phyloP scores from a whole-genome alignment of 352 stramenopile genomes.

The Pythium vanterpoolii region DNA sequence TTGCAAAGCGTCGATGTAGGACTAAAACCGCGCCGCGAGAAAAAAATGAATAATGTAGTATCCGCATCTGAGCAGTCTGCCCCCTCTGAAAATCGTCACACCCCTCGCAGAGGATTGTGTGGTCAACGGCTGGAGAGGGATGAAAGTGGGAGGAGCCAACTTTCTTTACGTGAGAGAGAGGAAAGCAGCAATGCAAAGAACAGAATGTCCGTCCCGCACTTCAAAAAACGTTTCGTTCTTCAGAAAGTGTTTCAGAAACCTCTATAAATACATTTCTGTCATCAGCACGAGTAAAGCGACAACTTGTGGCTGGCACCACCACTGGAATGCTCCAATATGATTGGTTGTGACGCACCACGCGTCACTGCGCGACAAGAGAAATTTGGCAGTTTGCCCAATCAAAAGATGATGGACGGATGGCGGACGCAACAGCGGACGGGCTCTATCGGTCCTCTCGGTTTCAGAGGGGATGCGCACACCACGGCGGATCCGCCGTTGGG shows the following conservation, averaged over 20 bases:
- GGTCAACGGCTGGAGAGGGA: neutral
- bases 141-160: neutral
- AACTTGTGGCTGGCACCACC: neutral
- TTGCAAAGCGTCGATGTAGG: no score
- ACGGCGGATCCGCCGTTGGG: slow-evolving; percentile 16
- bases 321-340: slow-evolving; percentile 8
- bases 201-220: slow-evolving; percentile 4
- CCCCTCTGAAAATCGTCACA: neutral
- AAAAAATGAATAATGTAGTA: no score
- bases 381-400: slow-evolving; percentile 20
- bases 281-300: neutral
- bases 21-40: no score
- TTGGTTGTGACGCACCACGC: slow-evolving; percentile 18
- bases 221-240: slow-evolving; percentile 4
- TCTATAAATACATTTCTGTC: neutral
- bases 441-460: neutral
- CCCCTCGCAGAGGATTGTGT: neutral
- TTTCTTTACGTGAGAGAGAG: neutral
- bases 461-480: slow-evolving; percentile 13
- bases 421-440: neutral
- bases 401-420: slow-evolving; percentile 18
- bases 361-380: slow-evolving; percentile 7
- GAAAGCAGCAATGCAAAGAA: slow-evolving; percentile 8
- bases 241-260: slow-evolving; percentile 2
- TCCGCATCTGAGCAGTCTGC: no score